A percentile compares a stretch with the other conserved stretches of the same genome.
Conservation (phyloP, 176 grass and related monocot genomes). For the Oryza brachyantha region DNA sequence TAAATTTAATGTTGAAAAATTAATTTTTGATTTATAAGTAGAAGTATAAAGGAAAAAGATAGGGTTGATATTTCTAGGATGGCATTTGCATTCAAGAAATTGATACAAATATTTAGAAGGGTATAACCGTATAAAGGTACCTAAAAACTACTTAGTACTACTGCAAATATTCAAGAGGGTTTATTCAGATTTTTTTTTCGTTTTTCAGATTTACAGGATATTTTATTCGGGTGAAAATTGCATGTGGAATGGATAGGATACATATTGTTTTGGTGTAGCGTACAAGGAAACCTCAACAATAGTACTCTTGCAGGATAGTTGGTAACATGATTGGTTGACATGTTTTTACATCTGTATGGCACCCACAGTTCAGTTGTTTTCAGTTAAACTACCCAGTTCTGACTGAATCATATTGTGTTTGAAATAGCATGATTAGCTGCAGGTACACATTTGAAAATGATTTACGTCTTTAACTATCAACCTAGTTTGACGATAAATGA, state of each 20-base stretch:
- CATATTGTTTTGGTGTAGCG: not conserved
- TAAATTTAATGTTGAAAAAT: no score
- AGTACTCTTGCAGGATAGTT: not conserved
- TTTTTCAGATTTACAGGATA: not conserved
- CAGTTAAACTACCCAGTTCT: not conserved
- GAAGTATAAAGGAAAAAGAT: no score
- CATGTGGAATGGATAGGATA: not conserved
- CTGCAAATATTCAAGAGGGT: no score
- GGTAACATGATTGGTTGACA: not conserved
- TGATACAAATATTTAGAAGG: no score
- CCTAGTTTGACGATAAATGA: conserved; percentile 30
- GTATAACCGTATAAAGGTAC: no score
- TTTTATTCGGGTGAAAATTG: not conserved
- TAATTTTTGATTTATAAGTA: no score
- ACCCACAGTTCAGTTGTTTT: not conserved
- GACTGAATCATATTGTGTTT: not conserved
- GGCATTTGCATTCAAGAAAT: no score
- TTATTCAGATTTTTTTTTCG: no score
- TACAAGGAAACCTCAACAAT: not conserved
- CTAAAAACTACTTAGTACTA: no score
- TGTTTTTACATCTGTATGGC: not conserved
- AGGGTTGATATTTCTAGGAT: no score
- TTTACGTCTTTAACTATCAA: conserved; percentile 13
- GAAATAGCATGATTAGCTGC: not conserved
- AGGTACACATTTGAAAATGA: conserved; percentile 18